Conservation (phyloP, 2,329 filamentous ascomycete genomes). For the Colletotrichum orchidophilum region DNA sequence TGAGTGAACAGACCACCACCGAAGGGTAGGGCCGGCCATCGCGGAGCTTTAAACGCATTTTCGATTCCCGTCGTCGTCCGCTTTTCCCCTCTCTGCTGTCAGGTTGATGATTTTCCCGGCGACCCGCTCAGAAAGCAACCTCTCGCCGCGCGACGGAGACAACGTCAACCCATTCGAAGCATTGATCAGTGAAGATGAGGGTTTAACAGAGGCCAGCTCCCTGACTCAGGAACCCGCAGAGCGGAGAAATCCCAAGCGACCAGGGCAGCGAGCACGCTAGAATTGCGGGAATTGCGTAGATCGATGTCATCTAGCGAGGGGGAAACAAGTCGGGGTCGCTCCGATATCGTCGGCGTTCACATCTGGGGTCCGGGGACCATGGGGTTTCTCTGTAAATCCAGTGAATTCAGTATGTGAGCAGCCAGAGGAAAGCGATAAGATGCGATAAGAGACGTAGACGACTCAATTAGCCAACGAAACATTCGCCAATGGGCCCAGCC, state of each 20-base stretch:
- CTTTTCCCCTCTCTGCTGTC: background rate
- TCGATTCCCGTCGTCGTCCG: background rate
- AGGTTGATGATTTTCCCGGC: background rate
- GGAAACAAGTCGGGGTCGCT: constrained; percentile 2
- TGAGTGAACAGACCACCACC: background rate
- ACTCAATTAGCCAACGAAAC: background rate
- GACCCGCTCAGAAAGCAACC: constrained; percentile 16
- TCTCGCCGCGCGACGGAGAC: background rate
- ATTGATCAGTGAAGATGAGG: background rate
- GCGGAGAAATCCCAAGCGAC: constrained; percentile 13
- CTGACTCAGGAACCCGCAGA: background rate
- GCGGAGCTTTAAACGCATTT: constrained; percentile 17
- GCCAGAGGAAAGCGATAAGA: background rate
- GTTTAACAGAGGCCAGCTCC: background rate
- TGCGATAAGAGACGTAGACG: constrained; percentile 5
- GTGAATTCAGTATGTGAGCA: background rate
- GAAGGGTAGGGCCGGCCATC: background rate
- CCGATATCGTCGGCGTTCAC: constrained; percentile 28
- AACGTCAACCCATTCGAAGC: background rate
- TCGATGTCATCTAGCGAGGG: constrained; percentile 18
- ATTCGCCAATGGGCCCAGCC: background rate
- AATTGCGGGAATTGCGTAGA: constrained; percentile 12
- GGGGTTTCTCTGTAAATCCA: background rate
- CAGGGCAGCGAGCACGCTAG: background rate
- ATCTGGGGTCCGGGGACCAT: background rate